phyloP scores from a whole-genome alignment of 495 filamentous ascomycete genomes.

The Penicillium argentinense region DNA sequence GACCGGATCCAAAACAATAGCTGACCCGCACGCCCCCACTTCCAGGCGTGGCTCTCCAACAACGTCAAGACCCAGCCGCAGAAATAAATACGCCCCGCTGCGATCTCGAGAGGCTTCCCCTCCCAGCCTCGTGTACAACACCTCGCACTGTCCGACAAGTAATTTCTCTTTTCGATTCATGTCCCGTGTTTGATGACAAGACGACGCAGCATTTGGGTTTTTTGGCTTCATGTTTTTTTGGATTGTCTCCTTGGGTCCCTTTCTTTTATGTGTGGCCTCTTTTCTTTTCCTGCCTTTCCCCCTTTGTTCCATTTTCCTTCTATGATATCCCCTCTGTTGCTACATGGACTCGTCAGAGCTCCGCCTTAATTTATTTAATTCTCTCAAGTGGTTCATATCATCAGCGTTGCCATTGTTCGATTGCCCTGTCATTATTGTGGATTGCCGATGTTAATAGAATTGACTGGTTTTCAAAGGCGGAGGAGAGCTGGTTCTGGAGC shows the following conservation, averaged over 20 bases:
- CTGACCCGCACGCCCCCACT: constrained; percentile 18
- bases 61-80: constrained; percentile 78
- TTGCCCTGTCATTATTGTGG: constrained; percentile 20
- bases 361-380: constrained; percentile 34
- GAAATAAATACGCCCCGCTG: constrained; percentile 37
- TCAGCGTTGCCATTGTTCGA: constrained; percentile 23
- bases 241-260: constrained; percentile 15
- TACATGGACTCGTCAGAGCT: constrained; percentile 26
- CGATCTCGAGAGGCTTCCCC: constrained; percentile 22
- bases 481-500: constrained; percentile 7
- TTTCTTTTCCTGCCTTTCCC: constrained; percentile 12
- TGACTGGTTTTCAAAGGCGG: constrained; percentile 13
- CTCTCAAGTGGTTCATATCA: constrained; percentile 22
- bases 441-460: constrained; percentile 21
- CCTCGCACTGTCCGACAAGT: constrained; percentile 31
- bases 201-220: constrained; percentile 47
- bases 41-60: constrained; percentile 83
- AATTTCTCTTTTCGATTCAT: constrained; percentile 35
- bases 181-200: constrained; percentile 47
- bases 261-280: constrained; percentile 19
- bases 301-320: constrained; percentile 24
- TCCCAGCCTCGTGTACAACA: constrained; percentile 43
- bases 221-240: constrained; percentile 24
- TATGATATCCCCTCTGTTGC: constrained; percentile 38
- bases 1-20: constrained; percentile 12